A percentile compares a stretch with the other conserved stretches of the same genome.
Evolutionary conservation across 1,284 basidiomycete species (phyloP).

Genomic region (Apiotrichum akiyoshidainum): DNA sequence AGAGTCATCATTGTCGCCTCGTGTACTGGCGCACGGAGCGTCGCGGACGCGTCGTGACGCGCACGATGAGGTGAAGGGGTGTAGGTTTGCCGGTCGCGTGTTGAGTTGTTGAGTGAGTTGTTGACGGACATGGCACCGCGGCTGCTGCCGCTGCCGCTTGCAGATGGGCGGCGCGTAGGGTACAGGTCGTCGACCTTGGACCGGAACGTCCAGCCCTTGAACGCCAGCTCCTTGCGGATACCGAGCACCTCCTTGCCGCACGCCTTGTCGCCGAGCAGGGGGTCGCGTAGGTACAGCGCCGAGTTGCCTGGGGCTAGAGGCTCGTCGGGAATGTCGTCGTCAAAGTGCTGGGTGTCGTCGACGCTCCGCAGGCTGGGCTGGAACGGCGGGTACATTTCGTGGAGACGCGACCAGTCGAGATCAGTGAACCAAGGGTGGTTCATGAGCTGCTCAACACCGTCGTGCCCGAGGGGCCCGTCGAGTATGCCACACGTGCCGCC

Average conservation of each 20-base stretch:
- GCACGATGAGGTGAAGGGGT: not conserved
- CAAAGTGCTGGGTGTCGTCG: conserved; percentile 85
- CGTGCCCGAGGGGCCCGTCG: conserved; percentile 45
- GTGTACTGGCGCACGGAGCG: conserved; percentile 1
- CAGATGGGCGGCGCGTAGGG: not conserved
- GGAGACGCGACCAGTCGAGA: conserved; percentile 81
- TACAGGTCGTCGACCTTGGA: not conserved
- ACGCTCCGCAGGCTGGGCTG: conserved; percentile 72
- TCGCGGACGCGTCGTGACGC: not conserved
- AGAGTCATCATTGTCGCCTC: conserved; percentile 3
- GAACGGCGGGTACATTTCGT: conserved; percentile 77
- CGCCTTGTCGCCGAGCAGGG: conserved; percentile 74
- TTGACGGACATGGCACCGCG: not conserved
- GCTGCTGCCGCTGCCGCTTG: not conserved
- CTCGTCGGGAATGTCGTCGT: conserved; percentile 87
- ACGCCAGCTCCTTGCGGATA: conserved; percentile 70
- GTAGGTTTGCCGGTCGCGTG: not conserved
- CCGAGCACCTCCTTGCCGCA: conserved; percentile 82
- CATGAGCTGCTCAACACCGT: conserved; percentile 78
- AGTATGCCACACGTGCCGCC: not conserved
- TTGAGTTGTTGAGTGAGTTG: not conserved
- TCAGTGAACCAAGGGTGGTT: conserved; percentile 79
- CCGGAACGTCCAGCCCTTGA: conserved; percentile 46
- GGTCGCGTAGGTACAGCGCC: conserved; percentile 77
- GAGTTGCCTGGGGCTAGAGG: conserved; percentile 85